Base-by-base conservation (phyloP, 805 yeast species). In the Teunomyces kruisii region DNA sequence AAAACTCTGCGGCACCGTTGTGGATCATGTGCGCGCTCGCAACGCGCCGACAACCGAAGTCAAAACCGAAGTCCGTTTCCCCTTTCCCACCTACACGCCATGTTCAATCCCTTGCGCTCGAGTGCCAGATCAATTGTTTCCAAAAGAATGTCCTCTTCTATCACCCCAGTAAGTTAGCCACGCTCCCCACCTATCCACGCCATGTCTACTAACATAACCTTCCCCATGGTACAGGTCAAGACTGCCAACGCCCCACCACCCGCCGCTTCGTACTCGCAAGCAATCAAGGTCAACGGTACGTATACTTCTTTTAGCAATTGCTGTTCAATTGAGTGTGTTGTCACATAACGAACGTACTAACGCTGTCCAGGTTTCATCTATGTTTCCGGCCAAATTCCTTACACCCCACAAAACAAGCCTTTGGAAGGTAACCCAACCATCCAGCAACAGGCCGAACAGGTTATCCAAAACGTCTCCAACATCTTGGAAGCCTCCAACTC, bases 211-310 rank as follows among this genome's bases (percentile, higher is more conserved):
- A 33, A 17, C 13, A 5, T 12, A 9, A 12, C 27, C 26, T n/a
- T 17, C 24, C 28, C 15, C 28, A 7, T 17, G 22, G 45, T 28
- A 13, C 47, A 71, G 78, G 83, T 88, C 47, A 75, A 78, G 57
- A 81, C 96, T 42, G 74, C 81, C 51, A 74, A 74, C 54, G 96
- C 98, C 30, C 98, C 99, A 55, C 90, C 96, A 47, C 96, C 98
- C 49, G 97, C 96, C 32, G 98, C 97, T 31, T 82, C 96, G 10
- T 92, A 92, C 69, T 88, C 96, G 24, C 99, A 94, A 70, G 99
- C 98, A 39, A 80, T 91, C 67, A 90, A 87, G 72, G 96, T 83
- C 57, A 88, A 88, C 67, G 75, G 75, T 70, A 67, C 39, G 48
- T 45, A 35, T 6, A 12, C 16, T 8, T 30, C n/a, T n/a, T n/a